A percentile compares a stretch with the other conserved stretches of the same genome.
Evolutionary conservation across 768 basidiomycete species (phyloP).

Genomic region (Megacollybia marginata): DNA sequence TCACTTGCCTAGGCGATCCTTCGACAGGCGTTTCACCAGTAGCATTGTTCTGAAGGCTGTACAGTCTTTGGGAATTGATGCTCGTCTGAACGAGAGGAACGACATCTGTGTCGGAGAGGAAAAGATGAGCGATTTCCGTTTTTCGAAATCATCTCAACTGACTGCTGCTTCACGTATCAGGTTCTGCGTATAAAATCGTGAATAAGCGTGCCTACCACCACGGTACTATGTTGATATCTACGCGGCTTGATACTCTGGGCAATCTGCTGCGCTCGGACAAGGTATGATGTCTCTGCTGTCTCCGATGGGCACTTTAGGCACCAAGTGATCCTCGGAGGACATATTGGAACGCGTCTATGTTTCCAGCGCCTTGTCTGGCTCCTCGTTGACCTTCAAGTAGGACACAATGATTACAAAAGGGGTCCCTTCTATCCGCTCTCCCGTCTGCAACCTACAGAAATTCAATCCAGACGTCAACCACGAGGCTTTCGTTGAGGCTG

Average conservation of each 20-base stretch:
- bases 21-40: constrained; percentile 74
- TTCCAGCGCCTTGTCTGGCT: not conserved
- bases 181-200: constrained; percentile 95
- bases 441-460: constrained; percentile 76
- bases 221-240: constrained; percentile 95
- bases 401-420: constrained; percentile 77
- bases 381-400: constrained; percentile 28
- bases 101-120: constrained; percentile 79
- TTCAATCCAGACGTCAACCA: constrained; percentile 50
- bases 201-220: constrained; percentile 92
- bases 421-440: constrained; percentile 86
- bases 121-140: constrained; percentile 63
- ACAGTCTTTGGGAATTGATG: constrained; percentile 66
- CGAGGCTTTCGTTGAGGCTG: constrained; percentile 60
- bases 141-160: constrained; percentile 5
- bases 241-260: constrained; percentile 63
- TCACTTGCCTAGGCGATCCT: constrained; percentile 73
- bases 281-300: constrained; percentile 29
- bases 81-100: constrained; percentile 80
- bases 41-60: constrained; percentile 74
- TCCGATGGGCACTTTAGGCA: not conserved
- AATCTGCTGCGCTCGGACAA: constrained; percentile 61
- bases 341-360: not conserved
- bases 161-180: constrained; percentile 66
- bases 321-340: not conserved